phyloP scores from a whole-genome alignment of 2,329 filamentous ascomycete species.

The Cercospora sp. region DNA sequence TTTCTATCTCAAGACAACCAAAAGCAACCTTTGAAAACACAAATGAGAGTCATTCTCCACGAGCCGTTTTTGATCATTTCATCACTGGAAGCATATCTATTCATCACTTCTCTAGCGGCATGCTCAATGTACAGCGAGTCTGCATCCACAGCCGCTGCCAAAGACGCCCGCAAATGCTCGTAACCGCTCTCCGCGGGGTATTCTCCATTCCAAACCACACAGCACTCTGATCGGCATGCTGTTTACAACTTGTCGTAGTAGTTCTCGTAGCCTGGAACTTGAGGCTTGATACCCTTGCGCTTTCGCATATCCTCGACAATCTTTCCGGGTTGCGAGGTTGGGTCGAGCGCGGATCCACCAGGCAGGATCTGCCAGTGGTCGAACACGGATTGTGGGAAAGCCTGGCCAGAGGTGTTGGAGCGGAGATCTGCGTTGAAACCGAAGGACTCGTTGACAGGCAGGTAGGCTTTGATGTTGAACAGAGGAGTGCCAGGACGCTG shows the following conservation, averaged over 20 bases:
- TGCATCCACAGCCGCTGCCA: conserved; percentile 22
- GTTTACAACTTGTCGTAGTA: conserved; percentile 44
- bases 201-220: conserved; percentile 18
- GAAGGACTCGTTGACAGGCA: conserved; percentile 96
- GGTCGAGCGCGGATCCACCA: conserved; percentile 88
- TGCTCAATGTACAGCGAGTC: conserved; percentile 22
- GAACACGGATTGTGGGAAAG: conserved; percentile 98
- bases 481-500: conserved; percentile 98
- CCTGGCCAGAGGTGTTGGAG: conserved; percentile 89
- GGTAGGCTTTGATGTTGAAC: conserved; percentile 98
- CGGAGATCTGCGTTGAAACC: conserved; percentile 98
- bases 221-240: conserved; percentile 22
- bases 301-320: conserved; percentile 90
- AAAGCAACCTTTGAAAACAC: conserved; percentile 24
- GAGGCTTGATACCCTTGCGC: conserved; percentile 99
- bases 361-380: conserved; percentile 98
- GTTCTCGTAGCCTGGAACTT: conserved; percentile 91
- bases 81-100: conserved; percentile 20
- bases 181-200: conserved; percentile 21
- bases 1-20: conserved; percentile 27
- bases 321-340: conserved; percentile 75
- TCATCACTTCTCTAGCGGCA: conserved; percentile 24
- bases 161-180: conserved; percentile 28
- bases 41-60: conserved; percentile 30
- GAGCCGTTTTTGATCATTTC: conserved; percentile 21